phyloP scores from a whole-genome alignment of 1,284 basidiomycete genomes.

The Fomitopsis schrenkii region DNA sequence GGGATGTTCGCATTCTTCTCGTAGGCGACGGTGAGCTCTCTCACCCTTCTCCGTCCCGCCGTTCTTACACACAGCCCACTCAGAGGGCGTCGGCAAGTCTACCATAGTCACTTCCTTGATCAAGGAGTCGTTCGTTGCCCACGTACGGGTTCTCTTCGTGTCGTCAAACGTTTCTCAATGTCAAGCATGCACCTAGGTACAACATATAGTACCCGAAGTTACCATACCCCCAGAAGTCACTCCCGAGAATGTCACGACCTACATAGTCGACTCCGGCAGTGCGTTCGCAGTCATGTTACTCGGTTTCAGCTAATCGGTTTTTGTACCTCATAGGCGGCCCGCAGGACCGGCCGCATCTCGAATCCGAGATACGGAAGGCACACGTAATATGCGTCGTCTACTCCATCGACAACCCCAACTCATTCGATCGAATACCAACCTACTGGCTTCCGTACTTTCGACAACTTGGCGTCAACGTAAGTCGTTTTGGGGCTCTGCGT shows the following conservation, averaged over 20 bases:
- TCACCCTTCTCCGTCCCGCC: constrained; percentile 9
- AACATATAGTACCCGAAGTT: constrained; percentile 90
- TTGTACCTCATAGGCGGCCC: constrained; percentile 51
- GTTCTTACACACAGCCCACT: constrained; percentile 1
- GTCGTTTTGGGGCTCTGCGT: not conserved
- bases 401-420: constrained; percentile 91
- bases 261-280: constrained; percentile 95
- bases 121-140: constrained; percentile 88
- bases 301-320: constrained; percentile 11
- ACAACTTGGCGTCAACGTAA: constrained; percentile 90
- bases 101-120: constrained; percentile 94
- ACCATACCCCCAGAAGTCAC: constrained; percentile 96
- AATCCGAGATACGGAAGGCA: constrained; percentile 93
- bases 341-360: constrained; percentile 83
- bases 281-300: constrained; percentile 25
- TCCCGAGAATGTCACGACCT: constrained; percentile 93
- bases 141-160: constrained; percentile 48
- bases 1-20: constrained; percentile 89
- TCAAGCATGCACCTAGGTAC: constrained; percentile 51
- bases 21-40: constrained; percentile 80
- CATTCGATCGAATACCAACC: constrained; percentile 96
- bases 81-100: constrained; percentile 93
- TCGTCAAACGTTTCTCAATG: not conserved
- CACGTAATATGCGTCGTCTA: constrained; percentile 99
- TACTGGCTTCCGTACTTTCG: constrained; percentile 99